These are phyloP conservation scores for Hericium coralloides DNA, from an alignment of 768 basidiomycete genomes.

Conservation along the genomic window DNA sequence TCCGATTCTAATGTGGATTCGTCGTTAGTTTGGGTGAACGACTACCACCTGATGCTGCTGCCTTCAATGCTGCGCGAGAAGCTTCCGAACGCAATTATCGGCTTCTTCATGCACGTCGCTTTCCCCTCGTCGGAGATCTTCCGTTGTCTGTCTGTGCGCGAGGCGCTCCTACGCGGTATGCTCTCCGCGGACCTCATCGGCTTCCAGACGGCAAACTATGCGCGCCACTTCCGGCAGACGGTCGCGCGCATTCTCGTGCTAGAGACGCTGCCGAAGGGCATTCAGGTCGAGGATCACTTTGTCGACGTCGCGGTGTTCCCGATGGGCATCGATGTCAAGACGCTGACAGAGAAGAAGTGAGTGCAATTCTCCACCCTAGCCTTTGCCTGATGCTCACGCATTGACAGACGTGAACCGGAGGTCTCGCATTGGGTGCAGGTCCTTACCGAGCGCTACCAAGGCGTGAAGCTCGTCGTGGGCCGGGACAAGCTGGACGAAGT, in stretches of 20 bases:
- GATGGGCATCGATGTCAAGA: conserved; percentile 78
- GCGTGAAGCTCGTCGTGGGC: conserved; percentile 82
- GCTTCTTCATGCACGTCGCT: conserved; percentile 95
- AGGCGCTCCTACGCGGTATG: conserved; percentile 74
- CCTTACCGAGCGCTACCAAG: conserved; percentile 73
- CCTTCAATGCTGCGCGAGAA: conserved; percentile 74
- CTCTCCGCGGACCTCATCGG: conserved; percentile 92
- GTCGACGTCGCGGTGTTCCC: conserved; percentile 86
- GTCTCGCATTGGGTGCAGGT: conserved; percentile 77
- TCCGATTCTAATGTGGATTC: conserved; percentile 1
- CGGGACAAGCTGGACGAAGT: conserved; percentile 85
- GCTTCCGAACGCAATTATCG: conserved; percentile 61
- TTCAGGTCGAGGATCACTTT: conserved; percentile 62
- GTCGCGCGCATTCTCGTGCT: conserved; percentile 71
- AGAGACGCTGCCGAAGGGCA: conserved; percentile 78
- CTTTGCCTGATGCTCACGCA: conserved; percentile 6
- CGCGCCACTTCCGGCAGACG: conserved; percentile 81
- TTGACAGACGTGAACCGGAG: conserved; percentile 55
- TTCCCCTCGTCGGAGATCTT: conserved; percentile 96
- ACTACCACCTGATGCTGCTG: conserved; percentile 94
- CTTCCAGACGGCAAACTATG: conserved; percentile 83
- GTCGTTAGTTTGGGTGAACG: conserved; percentile 68
- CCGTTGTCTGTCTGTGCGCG: conserved; percentile 75
- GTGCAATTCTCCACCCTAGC: conserved; percentile 13
- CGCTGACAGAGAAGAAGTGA: conserved; percentile 58